Evolutionary conservation across 768 basidiomycete genomes (phyloP).

Genomic region (Kwoniella europaea): DNA sequence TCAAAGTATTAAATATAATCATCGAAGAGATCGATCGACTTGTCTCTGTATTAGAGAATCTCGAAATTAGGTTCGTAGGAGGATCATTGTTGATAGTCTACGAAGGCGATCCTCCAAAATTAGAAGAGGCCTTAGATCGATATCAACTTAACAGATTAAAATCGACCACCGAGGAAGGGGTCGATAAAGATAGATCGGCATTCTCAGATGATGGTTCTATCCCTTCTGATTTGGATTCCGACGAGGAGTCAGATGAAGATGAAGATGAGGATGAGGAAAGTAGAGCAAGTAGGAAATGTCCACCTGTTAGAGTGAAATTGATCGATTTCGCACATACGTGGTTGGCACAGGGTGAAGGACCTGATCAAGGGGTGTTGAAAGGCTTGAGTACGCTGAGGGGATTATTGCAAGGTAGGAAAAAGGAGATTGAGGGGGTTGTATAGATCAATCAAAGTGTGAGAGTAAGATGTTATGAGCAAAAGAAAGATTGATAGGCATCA

Average conservation of each 20-base stretch:
- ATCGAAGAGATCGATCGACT: conserved; percentile 62
- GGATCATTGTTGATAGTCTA: conserved; percentile 81
- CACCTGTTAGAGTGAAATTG: conserved; percentile 71
- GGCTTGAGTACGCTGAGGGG: conserved; percentile 72
- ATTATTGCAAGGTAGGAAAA: conserved; percentile 68
- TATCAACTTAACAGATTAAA: conserved; percentile 27
- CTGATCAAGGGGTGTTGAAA: conserved; percentile 75
- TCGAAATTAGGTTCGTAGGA: conserved; percentile 81
- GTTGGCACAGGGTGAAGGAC: conserved; percentile 70
- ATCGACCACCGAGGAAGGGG: not conserved
- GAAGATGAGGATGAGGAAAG: conserved; percentile 43
- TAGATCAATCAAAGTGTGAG: not conserved
- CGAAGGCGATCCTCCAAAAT: conserved; percentile 65
- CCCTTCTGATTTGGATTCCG: conserved; percentile 9
- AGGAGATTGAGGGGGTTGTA: conserved; percentile 57
- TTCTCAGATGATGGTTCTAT: conserved; percentile 24
- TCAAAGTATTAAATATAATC: conserved; percentile 67
- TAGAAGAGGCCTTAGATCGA: conserved; percentile 55
- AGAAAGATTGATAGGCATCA: too few relatives aligned
- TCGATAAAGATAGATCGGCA: conserved; percentile 38
- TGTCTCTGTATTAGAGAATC: conserved; percentile 61
- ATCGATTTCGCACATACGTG: conserved; percentile 95
- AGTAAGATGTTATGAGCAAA: too few relatives aligned
- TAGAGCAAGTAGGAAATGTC: conserved; percentile 52
- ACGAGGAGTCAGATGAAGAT: conserved; percentile 44